These are phyloP conservation scores for Echinochloa phyllopogon DNA, from an alignment of 176 grass and related monocot genomes.

Conservation along the genomic window DNA sequence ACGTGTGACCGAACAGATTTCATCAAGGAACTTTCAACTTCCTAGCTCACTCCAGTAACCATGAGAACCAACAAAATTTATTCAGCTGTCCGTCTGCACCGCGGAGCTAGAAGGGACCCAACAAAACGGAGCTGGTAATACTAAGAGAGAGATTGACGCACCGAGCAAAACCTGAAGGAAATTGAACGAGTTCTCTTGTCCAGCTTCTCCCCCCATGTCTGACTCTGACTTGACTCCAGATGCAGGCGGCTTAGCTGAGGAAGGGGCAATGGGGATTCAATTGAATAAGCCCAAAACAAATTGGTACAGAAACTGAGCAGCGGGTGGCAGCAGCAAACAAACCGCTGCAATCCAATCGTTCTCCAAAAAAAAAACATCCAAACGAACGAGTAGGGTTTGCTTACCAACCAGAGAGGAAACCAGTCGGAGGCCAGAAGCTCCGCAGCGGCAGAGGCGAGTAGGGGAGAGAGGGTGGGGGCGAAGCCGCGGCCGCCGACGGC, in stretches of 20 bases:
- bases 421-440: too few species aligned
- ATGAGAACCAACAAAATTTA: neutral
- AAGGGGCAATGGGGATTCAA: neutral
- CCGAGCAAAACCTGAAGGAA: conserved; percentile 56
- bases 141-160: conserved; percentile 17
- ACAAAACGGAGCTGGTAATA: neutral
- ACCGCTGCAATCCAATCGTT: neutral
- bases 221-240: neutral
- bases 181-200: conserved; percentile 53
- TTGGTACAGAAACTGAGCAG: neutral
- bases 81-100: too few species aligned
- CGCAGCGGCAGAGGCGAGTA: too few species aligned
- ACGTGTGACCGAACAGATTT: neutral
- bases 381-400: neutral
- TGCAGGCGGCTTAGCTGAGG: neutral
- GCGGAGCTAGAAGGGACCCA: neutral
- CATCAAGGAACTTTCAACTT: neutral
- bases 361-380: neutral
- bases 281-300: neutral
- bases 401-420: neutral
- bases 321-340: neutral
- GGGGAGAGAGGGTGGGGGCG: neutral
- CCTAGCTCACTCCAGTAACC: neutral
- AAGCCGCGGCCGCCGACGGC: neutral
- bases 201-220: conserved; percentile 41